These are phyloP conservation scores for Ceratocystis colombiana DNA, from an alignment of 2,329 filamentous ascomycete species.

Conservation along the genomic window DNA sequence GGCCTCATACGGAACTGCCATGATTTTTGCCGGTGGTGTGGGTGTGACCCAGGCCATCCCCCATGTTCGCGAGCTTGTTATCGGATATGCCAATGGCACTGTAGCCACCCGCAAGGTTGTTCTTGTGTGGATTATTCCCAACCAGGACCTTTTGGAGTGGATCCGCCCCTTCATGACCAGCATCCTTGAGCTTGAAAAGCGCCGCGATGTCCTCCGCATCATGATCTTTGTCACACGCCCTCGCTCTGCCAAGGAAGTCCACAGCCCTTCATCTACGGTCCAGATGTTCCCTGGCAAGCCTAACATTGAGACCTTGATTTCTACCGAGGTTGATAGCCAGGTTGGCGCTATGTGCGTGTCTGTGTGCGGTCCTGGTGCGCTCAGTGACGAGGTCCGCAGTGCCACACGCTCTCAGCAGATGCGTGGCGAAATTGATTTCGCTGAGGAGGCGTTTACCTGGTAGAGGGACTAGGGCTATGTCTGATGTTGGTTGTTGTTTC, in stretches of 20 bases:
- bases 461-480: conserved; percentile 30
- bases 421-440: conserved; percentile 60
- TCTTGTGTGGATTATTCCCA: conserved; percentile 70
- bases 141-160: conserved; percentile 72
- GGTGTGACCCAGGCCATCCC: conserved; percentile 72
- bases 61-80: conserved; percentile 61
- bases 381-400: conserved; percentile 64
- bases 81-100: conserved; percentile 57
- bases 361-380: conserved; percentile 62
- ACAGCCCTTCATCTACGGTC: conserved; percentile 64
- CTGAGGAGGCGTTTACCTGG: conserved; percentile 66
- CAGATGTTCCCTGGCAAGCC: conserved; percentile 77
- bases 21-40: conserved; percentile 71
- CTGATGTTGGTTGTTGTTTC: conserved; percentile 14
- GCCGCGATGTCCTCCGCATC: conserved; percentile 63
- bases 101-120: conserved; percentile 62
- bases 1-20: conserved; percentile 65
- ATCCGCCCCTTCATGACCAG: conserved; percentile 76
- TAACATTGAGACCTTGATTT: conserved; percentile 61
- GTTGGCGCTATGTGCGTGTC: conserved; percentile 63
- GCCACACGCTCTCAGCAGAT: conserved; percentile 57
- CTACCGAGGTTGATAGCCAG: conserved; percentile 63
- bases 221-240: conserved; percentile 69
- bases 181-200: conserved; percentile 63
- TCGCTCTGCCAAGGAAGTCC: conserved; percentile 67